Evolutionary conservation across 139 green algal genomes (phyloP).

Genomic region (Chlamydomonas incerta): DNA sequence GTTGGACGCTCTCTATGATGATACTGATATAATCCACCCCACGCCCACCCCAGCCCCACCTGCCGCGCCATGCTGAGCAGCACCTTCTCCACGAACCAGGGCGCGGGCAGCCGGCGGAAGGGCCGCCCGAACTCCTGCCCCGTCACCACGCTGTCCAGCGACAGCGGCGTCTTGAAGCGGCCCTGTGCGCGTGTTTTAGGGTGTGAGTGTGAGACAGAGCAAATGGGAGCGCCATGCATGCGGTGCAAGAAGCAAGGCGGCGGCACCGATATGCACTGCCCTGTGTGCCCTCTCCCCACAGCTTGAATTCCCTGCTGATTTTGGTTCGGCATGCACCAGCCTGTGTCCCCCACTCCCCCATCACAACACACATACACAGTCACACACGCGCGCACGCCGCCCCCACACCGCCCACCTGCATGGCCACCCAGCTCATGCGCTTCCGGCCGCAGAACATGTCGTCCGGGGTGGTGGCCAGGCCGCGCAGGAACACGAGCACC

Average conservation of each 20-base stretch:
- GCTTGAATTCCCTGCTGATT: too few species aligned
- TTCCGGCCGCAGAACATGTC: constrained; percentile 58
- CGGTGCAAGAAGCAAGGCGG: too few species aligned
- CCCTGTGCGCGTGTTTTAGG: too few species aligned
- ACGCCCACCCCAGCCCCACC: not conserved
- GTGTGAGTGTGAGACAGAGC: too few species aligned
- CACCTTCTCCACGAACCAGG: constrained; percentile 72
- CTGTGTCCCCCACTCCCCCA: not conserved
- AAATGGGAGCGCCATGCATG: too few species aligned
- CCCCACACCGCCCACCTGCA: not conserved
- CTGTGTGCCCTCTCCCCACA: too few species aligned
- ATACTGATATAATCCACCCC: not conserved
- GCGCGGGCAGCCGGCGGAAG: constrained; percentile 60
- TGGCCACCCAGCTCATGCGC: constrained; percentile 39
- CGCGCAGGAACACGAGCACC: constrained; percentile 53
- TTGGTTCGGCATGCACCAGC: too few species aligned
- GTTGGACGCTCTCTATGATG: too few species aligned
- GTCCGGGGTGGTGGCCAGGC: constrained; percentile 40
- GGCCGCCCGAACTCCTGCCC: constrained; percentile 65
- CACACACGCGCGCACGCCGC: too few species aligned
- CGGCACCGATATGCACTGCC: too few species aligned
- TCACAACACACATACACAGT: too few species aligned
- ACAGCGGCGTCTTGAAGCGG: constrained; percentile 62
- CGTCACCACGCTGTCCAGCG: constrained; percentile 59
- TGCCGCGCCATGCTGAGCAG: constrained; percentile 55